These are phyloP conservation scores for Pyropia yezoensis DNA, from an alignment of 23 red algal species.

Conservation along the genomic window DNA sequence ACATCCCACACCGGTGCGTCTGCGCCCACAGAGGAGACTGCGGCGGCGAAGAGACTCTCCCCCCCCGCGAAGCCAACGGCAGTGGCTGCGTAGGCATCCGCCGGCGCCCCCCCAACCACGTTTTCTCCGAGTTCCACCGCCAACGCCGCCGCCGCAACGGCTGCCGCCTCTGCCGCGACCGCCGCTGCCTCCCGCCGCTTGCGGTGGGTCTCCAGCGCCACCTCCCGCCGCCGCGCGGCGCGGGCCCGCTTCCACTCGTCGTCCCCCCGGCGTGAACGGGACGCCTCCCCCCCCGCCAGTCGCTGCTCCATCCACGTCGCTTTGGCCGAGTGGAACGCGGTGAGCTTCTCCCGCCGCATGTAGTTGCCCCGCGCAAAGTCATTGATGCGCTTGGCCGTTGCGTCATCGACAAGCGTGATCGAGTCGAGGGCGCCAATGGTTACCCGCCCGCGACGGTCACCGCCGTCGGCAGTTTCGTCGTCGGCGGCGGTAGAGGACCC, in stretches of 20 bases:
- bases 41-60: too few species aligned
- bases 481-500: too few species aligned
- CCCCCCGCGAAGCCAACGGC: too few species aligned
- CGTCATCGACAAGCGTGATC: constrained; percentile 50
- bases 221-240: constrained; percentile 10
- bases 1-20: too few species aligned
- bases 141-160: too few species aligned
- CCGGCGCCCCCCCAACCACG: too few species aligned
- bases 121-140: too few species aligned
- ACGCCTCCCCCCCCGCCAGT: constrained; percentile 13
- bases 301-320: constrained; percentile 56
- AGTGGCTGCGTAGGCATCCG: too few species aligned
- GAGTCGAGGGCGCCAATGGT: constrained; percentile 58
- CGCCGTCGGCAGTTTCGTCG: constrained; percentile 12
- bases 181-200: too few species aligned
- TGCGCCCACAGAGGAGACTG: too few species aligned
- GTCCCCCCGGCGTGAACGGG: constrained; percentile 28
- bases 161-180: too few species aligned
- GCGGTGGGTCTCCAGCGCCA: constrained; percentile 16
- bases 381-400: constrained; percentile 56
- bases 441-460: constrained; percentile 14
- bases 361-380: constrained; percentile 52
- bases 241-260: constrained; percentile 21
- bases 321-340: constrained; percentile 33
- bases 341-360: constrained; percentile 41